Evolutionary conservation across 2,329 filamentous ascomycete species (phyloP), one percentile per base, ranked within the genome.

Genomic region (Botrytis fabae): DNA sequence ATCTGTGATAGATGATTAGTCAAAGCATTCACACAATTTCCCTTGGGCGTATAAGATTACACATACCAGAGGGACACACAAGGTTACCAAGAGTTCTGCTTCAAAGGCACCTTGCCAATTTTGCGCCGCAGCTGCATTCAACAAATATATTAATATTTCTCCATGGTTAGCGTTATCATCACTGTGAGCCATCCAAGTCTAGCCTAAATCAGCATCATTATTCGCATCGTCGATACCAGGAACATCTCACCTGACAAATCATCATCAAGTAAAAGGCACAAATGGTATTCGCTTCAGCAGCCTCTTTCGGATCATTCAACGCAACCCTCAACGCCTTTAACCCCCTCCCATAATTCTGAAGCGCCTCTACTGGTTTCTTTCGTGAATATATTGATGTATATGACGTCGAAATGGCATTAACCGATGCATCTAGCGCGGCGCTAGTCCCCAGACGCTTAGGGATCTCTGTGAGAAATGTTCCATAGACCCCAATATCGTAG

Each of bases 241-340:
- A 10, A 12, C 18, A 25, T 18, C 70, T 66, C 18, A 59, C 70
- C 42, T 66, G 42, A 22, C 59, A 66, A 59, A 71, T 65, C 70
- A 66, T 51, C 70, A 71, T 71, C 25, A 71, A 42, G 35, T 71
- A 71, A n/a, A 71, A 54, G 1, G 70, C 70, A 57, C 70, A 71
- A 22, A 71, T 40, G n/a, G 70, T 71, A 20, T 71, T 64, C 20
- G 32, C 62, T 20, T 62, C 32, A 3, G 16, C 42, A 16, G 46
- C 59, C 69, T 71, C 60, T n/a, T 32, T 59, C 8, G 61, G 70
- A 32, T 66, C 60, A 44, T 66, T 66, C 20, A 71, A 44, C 18
- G 54, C n/a, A 28, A 63, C 40, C 20, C 68, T 70, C 12, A 70
- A 7, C 9, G 68, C 64, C 5, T 38, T 51, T 25, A 66, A 54